Conservation (phyloP, 352 stramenopile genomes). For the Pythium sp. region DNA sequence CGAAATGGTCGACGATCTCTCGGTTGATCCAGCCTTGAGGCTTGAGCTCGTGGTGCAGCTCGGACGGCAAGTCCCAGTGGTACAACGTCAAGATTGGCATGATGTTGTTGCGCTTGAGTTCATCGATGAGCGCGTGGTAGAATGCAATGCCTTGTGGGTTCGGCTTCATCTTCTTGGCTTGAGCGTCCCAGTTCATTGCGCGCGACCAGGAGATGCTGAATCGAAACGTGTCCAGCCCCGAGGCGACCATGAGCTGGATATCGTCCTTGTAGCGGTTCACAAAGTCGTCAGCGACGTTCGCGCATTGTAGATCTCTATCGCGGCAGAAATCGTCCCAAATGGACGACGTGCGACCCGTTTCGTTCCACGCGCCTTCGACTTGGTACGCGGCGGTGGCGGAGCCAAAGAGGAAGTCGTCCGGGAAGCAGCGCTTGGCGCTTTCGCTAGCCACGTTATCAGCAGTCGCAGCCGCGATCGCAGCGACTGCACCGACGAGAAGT, state of each 20-base stretch:
- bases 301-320: constrained; percentile 64
- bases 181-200: constrained; percentile 74
- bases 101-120: constrained; percentile 66
- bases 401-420: constrained; percentile 83
- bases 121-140: constrained; percentile 87
- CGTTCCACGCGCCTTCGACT: constrained; percentile 89
- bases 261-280: constrained; percentile 90
- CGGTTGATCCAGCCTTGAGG: constrained; percentile 67
- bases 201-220: constrained; percentile 91
- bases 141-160: constrained; percentile 86
- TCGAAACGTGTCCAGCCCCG: constrained; percentile 87
- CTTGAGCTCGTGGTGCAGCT: constrained; percentile 72
- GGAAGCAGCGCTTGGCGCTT: constrained; percentile 47
- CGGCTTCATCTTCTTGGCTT: constrained; percentile 38
- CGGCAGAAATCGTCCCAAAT: constrained; percentile 95
- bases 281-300: constrained; percentile 93
- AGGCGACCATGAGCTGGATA: constrained; percentile 92
- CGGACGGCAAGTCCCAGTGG: constrained; percentile 93
- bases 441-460: neutral
- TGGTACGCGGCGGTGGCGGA: constrained; percentile 91
- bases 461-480: neutral
- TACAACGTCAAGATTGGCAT: constrained; percentile 92
- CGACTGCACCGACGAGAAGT: neutral
- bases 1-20: constrained; percentile 66
- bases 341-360: constrained; percentile 65